A percentile compares a stretch with the other conserved stretches of the same genome.
phyloP scores from a whole-genome alignment of 495 filamentous ascomycete species.

The Annulohypoxylon moriforme region DNA sequence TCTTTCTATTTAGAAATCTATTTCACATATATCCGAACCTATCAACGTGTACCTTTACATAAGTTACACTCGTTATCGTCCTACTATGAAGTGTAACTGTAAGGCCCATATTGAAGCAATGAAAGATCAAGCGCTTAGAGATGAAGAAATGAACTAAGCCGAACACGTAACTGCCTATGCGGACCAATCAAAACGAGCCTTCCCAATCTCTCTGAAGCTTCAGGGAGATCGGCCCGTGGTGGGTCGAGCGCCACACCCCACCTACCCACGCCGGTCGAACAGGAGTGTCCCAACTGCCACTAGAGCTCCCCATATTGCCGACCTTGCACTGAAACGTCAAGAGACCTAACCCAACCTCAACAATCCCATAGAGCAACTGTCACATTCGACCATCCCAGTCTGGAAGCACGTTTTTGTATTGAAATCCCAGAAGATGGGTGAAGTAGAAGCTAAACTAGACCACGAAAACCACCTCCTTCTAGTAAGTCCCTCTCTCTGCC shows the following conservation, averaged over 20 bases:
- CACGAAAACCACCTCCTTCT: slow-evolving; percentile 62
- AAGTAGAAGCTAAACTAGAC: slow-evolving; percentile 58
- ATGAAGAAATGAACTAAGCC: not conserved
- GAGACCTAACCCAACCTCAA: slow-evolving; percentile 11
- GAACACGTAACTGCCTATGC: not conserved
- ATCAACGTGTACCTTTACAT: too few relatives aligned
- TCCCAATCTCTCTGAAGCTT: not conserved
- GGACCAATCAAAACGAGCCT: not conserved
- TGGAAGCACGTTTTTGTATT: not conserved
- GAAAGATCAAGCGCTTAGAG: not conserved
- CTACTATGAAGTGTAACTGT: too few relatives aligned
- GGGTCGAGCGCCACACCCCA: slow-evolving; percentile 23
- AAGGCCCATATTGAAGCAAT: not conserved
- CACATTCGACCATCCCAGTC: not conserved
- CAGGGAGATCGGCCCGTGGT: slow-evolving; percentile 39
- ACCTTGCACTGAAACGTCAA: slow-evolving; percentile 24
- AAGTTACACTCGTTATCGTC: too few relatives aligned
- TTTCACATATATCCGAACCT: too few relatives aligned
- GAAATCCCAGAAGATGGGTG: slow-evolving; percentile 52
- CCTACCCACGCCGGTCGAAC: slow-evolving; percentile 23
- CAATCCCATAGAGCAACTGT: not conserved
- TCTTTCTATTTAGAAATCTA: not conserved
- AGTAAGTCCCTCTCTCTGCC: slow-evolving; percentile 43
- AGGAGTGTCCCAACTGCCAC: not conserved
- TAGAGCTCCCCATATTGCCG: slow-evolving; percentile 13